A percentile compares a stretch with the other conserved stretches of the same genome.
Evolutionary conservation across 2,329 filamentous ascomycete genomes (phyloP).

Genomic region (Penicillium carneum): DNA sequence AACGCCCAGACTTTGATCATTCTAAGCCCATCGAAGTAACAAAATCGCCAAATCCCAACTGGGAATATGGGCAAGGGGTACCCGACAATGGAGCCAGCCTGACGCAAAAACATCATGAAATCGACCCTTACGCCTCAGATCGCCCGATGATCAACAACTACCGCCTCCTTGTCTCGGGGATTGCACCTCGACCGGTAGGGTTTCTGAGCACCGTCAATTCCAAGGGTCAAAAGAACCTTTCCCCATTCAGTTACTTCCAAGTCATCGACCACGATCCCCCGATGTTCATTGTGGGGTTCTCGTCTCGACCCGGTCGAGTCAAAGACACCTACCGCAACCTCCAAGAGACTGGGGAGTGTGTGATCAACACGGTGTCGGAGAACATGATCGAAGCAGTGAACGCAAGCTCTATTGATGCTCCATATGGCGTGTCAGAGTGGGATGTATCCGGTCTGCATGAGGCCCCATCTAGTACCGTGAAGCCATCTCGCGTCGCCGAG

Average conservation of each 20-base stretch:
- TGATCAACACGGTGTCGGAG: constrained; percentile 85
- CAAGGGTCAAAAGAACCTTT: constrained; percentile 75
- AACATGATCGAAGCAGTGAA: constrained; percentile 87
- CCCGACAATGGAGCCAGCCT: constrained; percentile 25
- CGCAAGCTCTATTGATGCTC: constrained; percentile 74
- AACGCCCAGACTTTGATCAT: constrained; percentile 46
- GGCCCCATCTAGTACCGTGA: constrained; percentile 68
- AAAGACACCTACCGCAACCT: constrained; percentile 83
- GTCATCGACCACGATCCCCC: constrained; percentile 83
- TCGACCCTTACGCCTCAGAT: constrained; percentile 76
- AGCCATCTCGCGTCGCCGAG: constrained; percentile 76
- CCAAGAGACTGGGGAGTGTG: constrained; percentile 73
- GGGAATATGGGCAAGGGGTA: constrained; percentile 37
- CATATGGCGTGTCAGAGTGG: constrained; percentile 80
- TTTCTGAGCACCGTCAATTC: constrained; percentile 64
- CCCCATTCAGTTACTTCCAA: constrained; percentile 84
- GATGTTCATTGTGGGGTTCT: constrained; percentile 73
- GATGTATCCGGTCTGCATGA: constrained; percentile 77
- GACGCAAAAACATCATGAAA: constrained; percentile 60
- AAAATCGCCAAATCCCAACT: constrained; percentile 48
- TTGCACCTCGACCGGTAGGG: constrained; percentile 80
- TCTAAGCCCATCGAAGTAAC: constrained; percentile 40
- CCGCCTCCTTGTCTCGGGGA: constrained; percentile 81
- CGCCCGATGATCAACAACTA: constrained; percentile 77
- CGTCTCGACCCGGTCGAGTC: constrained; percentile 61